These are phyloP conservation scores for Candida dubliniensis DNA, from an alignment of 1,139 yeast species.

Conservation along the genomic window DNA sequence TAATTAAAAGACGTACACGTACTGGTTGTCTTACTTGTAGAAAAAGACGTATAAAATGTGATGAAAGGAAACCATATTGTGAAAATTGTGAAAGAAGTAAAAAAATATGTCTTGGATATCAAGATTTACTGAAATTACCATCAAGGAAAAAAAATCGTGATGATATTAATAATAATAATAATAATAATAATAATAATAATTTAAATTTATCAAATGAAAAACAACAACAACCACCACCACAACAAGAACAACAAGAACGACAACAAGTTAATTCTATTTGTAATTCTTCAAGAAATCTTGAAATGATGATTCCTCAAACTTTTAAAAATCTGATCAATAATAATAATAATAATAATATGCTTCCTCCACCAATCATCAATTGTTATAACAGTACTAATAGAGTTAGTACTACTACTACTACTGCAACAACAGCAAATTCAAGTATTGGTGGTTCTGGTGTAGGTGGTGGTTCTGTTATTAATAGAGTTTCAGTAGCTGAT, in stretches of 20 bases:
- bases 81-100: slow-evolving; percentile 70
- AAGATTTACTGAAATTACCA: slow-evolving; percentile 21
- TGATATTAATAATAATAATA: too few species aligned
- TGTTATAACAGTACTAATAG: too few species aligned
- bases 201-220: slow-evolving; percentile 12
- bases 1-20: slow-evolving; percentile 57
- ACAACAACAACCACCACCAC: neutral
- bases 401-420: too few species aligned
- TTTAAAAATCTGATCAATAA: too few species aligned
- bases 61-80: slow-evolving; percentile 73
- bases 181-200: too few species aligned
- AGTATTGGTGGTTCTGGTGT: too few species aligned
- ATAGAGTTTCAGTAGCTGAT: neutral
- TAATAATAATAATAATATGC: too few species aligned
- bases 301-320: too few species aligned
- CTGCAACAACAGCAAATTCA: too few species aligned
- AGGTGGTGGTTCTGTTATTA: neutral
- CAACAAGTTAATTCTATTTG: neutral
- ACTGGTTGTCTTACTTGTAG: slow-evolving; percentile 79
- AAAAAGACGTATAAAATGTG: slow-evolving; percentile 70
- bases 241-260: neutral
- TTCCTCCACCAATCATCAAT: too few species aligned
- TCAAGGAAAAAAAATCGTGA: slow-evolving; percentile 14
- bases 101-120: slow-evolving; percentile 71
- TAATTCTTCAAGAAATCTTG: neutral